Evolutionary conservation across 1,284 basidiomycete species (phyloP), one percentile per base, ranked within the genome.

Genomic region (Xanthoconium separans): DNA sequence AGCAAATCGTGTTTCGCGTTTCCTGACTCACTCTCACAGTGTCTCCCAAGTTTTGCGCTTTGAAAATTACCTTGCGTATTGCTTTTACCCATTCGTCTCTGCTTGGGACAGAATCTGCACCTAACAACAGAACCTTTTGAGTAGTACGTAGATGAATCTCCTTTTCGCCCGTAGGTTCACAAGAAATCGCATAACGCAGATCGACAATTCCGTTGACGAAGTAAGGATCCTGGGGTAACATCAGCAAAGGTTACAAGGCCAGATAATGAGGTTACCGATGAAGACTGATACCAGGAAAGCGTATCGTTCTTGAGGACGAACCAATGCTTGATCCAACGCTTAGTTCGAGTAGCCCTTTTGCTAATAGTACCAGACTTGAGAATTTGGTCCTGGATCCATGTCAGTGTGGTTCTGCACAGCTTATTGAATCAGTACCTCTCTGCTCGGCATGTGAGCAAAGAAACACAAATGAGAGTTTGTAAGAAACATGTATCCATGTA

Each of bases 401-500:
- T 65, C 18, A 65, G 50, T 49, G 49, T 48, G 41, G 36, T 20
- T 44, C 39, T 44, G 39, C 18, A 34, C 1, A 34, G 24, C 46
- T 24, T n/a, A 20, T 16, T 51, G 41, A 46, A 42, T 33, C 62
- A 75, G 45, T 58, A 93, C 93, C 80, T 95, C 93, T 75, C 87
- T 79, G 20, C 85, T 79, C 8, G 92, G 91, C 81, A 99, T 87
- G 69, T 96, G 94, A 0, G 96, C 96, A 70, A 98, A 98, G 76
- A 98, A 99, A 74, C 95, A 98, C 27, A 98, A 73, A 65, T 96
- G 91, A 5, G 87, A 84, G 60, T 89, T 90, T 2, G 96, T 98
- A 43, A 98, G 77, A 70, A 96, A 99, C 82, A 98, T 91, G 70
- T 96, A 97, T 16, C 95, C 95, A 73, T 98, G 95, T 20, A 99